Evolutionary conservation across 1,139 yeast species (phyloP).

Genomic region (Geotrichum klebahnii): DNA sequence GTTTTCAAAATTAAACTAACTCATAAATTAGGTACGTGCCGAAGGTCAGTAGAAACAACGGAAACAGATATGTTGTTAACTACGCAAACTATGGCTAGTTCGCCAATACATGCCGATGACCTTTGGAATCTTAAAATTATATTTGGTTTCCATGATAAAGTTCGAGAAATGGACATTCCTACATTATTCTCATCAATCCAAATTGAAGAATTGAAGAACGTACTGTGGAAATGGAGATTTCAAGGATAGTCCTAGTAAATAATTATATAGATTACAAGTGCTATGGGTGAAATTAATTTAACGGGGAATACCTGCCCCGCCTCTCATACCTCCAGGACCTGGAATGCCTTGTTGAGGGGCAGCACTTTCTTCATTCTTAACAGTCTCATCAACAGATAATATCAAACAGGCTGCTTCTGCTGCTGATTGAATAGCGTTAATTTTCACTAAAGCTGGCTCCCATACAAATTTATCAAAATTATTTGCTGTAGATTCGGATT

Average conservation of each 20-base stretch:
- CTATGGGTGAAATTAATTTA: conserved; percentile 2
- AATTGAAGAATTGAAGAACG: conserved; percentile 21
- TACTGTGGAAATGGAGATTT: conserved; percentile 21
- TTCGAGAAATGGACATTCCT: conserved; percentile 9
- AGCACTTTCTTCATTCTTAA: conserved; percentile 62
- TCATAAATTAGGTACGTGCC: conserved; percentile 3
- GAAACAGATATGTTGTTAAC: conserved; percentile 58
- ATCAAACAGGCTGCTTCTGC: conserved; percentile 96
- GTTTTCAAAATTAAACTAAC: neutral
- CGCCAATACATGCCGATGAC: conserved; percentile 51
- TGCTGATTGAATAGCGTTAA: conserved; percentile 90
- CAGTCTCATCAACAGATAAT: conserved; percentile 92
- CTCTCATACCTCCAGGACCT: conserved; percentile 20
- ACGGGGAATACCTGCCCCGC: conserved; percentile 23
- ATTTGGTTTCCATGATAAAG: conserved; percentile 56
- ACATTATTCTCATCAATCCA: conserved; percentile 11
- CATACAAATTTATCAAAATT: conserved; percentile 85
- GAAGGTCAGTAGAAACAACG: conserved; percentile 37
- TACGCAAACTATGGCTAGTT: conserved; percentile 44
- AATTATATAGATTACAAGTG: neutral
- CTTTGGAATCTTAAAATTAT: conserved; percentile 63
- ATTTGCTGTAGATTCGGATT: conserved; percentile 72
- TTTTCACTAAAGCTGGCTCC: conserved; percentile 96
- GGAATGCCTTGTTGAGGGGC: conserved; percentile 37
- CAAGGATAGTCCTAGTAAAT: neutral